Conservation (phyloP, 495 filamentous ascomycete species). For the Aspergillus asperescens region DNA sequence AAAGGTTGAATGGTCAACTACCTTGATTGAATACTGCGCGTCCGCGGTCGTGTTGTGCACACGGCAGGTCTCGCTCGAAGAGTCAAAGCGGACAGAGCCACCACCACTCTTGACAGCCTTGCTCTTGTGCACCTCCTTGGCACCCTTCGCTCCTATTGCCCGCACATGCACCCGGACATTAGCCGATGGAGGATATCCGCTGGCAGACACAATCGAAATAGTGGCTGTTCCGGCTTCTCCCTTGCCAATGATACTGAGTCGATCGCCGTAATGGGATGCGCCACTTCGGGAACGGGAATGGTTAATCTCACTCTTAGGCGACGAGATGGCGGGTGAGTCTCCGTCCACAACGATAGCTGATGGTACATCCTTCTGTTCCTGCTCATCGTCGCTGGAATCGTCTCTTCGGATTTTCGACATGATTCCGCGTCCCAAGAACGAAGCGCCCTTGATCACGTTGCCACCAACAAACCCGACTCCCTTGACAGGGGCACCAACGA, state of each 20-base stretch:
- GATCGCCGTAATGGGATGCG: conserved; percentile 45
- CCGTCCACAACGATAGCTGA: conserved; percentile 30
- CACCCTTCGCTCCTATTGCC: conserved; percentile 57
- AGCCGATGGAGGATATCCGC: conserved; percentile 69
- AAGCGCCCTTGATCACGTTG: conserved; percentile 80
- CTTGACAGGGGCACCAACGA: conserved; percentile 90
- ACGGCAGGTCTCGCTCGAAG: conserved; percentile 64
- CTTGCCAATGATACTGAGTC: conserved; percentile 47
- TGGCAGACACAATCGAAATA: conserved; percentile 74
- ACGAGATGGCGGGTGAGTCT: conserved; percentile 30
- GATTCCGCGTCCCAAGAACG: conserved; percentile 77
- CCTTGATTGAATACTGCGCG: conserved; percentile 77
- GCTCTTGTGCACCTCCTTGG: conserved; percentile 80
- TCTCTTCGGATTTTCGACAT: conserved; percentile 46
- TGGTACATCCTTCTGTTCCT: conserved; percentile 42
- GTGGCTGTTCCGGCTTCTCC: conserved; percentile 66
- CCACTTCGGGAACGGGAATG: conserved; percentile 67
- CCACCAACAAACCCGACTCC: conserved; percentile 76
- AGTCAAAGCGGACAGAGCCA: conserved; percentile 58
- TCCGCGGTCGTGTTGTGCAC: conserved; percentile 70
- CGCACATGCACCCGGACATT: conserved; percentile 76
- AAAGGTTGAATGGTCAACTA: conserved; percentile 77
- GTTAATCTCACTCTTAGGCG: conserved; percentile 34
- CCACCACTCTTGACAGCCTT: conserved; percentile 63
- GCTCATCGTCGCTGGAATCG: conserved; percentile 37